Evolutionary conservation across 768 basidiomycete genomes (phyloP), one percentile per base, ranked within the genome.

Genomic region (Saitozyma podzolica): DNA sequence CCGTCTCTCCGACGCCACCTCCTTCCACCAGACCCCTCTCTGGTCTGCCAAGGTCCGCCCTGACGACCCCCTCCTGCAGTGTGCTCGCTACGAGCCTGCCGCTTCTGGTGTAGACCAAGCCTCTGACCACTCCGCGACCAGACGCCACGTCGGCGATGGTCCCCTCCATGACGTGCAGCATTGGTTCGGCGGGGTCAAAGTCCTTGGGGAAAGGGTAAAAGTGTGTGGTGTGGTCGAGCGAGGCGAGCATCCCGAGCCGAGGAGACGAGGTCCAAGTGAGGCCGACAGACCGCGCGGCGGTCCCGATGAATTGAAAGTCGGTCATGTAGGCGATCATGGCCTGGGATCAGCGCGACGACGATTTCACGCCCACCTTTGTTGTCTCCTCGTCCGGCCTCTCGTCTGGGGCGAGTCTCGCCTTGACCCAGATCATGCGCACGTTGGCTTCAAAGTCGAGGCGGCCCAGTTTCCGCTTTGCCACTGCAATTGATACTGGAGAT

Each of bases 1-100:
- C 59, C 37, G 54, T 51, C n/a, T 16, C 54, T 83, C 90, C 70
- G 85, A 88, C 60, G 80, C 86, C 41, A 65, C 82, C 43, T 78
- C 80, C 47, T 80, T 92, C 43, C 88, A 94, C 72, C 84, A 85
- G 48, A 80, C 82, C 58, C 87, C 91, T 61, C 87, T 90, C 40
- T 75, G 84, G 48, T 90, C 92, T 74, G 78, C 84, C 50, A 80
- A 86, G 54, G 85, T 91, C 80, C 81, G 84, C 76, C 43, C 79
- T 61, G 1, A 80, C 75, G 40, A 80, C 77, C 6, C 79, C 79
- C 54, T 80, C 79, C 64, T 80, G 79, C 39, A 56, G 51, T 14
- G 79, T 80, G n/a, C 73, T 72, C 16, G 79, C 79, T 17, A 80
- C 54, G 59, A 80, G 58, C 29, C 65, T 54, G 9, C 79, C 79